Evolutionary conservation across 305 asterid genomes (phyloP).

Genomic region (Stenogyne calaminthoides): DNA sequence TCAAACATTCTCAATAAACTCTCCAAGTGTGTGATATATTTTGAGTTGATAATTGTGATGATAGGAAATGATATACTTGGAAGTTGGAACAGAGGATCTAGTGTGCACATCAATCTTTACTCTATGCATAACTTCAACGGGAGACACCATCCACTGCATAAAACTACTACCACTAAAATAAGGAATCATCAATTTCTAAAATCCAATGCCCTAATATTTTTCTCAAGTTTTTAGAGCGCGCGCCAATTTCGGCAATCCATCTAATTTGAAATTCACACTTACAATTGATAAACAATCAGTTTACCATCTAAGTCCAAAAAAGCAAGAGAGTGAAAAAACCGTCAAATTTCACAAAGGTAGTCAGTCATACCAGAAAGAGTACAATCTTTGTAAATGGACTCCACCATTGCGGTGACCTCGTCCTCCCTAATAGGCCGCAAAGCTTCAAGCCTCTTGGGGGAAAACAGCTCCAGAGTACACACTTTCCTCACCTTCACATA

Average conservation of each 20-base stretch:
- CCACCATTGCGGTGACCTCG: conserved; percentile 67
- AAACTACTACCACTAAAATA: background rate
- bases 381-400: conserved; percentile 46
- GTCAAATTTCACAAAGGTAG: background rate
- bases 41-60: background rate
- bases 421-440: conserved; percentile 67
- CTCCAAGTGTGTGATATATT: background rate
- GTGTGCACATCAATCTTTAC: background rate
- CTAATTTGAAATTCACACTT: background rate
- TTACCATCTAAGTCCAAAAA: background rate
- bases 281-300: background rate
- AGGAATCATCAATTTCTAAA: background rate
- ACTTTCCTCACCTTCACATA: conserved; percentile 66
- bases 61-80: background rate
- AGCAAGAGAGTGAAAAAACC: background rate
- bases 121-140: background rate
- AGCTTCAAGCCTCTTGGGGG: conserved; percentile 60
- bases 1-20: background rate
- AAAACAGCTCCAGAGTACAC: conserved; percentile 62
- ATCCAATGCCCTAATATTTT: background rate
- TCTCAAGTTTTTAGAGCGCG: background rate
- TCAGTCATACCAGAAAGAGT: conserved; percentile 42
- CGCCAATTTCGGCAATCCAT: background rate
- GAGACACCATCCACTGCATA: background rate
- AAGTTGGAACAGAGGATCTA: background rate